Percentiles rank a stretch among this genome's conserved stretches.
phyloP scores from a whole-genome alignment of 2,329 filamentous ascomycete genomes.

The Nannizzia gypsea region DNA sequence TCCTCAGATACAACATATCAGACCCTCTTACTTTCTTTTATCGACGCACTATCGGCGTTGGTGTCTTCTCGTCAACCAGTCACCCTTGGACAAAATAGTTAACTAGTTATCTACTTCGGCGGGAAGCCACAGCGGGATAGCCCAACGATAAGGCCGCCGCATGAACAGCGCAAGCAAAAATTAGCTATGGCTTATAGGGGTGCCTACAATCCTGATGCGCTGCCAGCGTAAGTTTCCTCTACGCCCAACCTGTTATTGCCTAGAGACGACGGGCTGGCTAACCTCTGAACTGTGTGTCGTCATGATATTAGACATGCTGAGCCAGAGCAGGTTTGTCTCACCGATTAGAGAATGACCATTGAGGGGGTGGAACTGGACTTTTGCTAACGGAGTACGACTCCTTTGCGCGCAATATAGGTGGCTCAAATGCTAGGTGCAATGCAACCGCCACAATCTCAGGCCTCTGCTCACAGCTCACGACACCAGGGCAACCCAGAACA shows the following conservation, averaged over 20 bases:
- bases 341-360: not conserved
- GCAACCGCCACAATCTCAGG: conserved; percentile 18
- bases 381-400: not conserved
- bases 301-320: conserved; percentile 52
- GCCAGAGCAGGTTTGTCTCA: conserved; percentile 51
- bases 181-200: conserved; percentile 78
- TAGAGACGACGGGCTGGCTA: not conserved
- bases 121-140: not conserved
- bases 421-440: conserved; percentile 35
- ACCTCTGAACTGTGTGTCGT: not conserved
- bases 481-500: conserved; percentile 14
- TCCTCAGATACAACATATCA: too few relatives aligned
- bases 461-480: conserved; percentile 9
- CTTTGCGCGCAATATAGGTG: conserved; percentile 23
- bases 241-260: not conserved
- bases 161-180: not conserved
- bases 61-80: too few relatives aligned
- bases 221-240: conserved; percentile 61
- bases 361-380: too few relatives aligned
- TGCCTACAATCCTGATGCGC: conserved; percentile 83
- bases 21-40: too few relatives aligned
- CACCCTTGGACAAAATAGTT: too few relatives aligned
- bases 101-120: too few relatives aligned
- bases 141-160: not conserved
- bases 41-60: too few relatives aligned